phyloP scores from a whole-genome alignment of 2,329 filamentous ascomycete genomes.

The Penicillium freii region DNA sequence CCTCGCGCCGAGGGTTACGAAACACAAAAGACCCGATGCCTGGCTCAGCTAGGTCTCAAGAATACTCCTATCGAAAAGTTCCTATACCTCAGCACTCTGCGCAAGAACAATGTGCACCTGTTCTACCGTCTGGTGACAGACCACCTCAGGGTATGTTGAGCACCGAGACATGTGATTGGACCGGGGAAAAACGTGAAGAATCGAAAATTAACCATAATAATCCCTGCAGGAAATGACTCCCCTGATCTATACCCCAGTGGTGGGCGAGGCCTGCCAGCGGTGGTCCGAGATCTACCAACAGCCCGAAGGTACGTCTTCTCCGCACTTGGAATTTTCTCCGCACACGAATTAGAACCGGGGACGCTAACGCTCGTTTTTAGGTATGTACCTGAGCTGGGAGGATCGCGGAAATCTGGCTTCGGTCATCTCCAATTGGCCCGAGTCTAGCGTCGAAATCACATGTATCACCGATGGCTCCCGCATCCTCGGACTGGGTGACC shows the following conservation, averaged over 20 bases:
- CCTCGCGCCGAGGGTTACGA: slow-evolving; percentile 51
- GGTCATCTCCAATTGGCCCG: slow-evolving; percentile 91
- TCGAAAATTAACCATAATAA: slow-evolving; percentile 15
- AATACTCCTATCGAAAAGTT: slow-evolving; percentile 50
- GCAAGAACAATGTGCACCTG: slow-evolving; percentile 53
- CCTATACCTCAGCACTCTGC: slow-evolving; percentile 50
- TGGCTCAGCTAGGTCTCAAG: slow-evolving; percentile 50
- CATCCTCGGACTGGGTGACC: slow-evolving; percentile 85
- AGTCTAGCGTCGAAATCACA: slow-evolving; percentile 86
- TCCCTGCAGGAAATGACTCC: slow-evolving; percentile 46
- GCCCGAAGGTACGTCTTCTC: slow-evolving; percentile 65
- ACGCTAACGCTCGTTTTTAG: slow-evolving; percentile 34
- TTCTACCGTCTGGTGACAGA: slow-evolving; percentile 52
- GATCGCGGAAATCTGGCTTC: slow-evolving; percentile 86
- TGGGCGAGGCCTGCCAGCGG: slow-evolving; percentile 93
- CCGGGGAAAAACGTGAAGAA: not conserved
- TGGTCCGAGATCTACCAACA: slow-evolving; percentile 96
- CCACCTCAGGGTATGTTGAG: slow-evolving; percentile 43
- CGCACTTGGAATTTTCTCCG: slow-evolving; percentile 2
- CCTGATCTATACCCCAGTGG: slow-evolving; percentile 52
- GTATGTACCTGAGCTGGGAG: slow-evolving; percentile 91
- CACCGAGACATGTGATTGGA: slow-evolving; percentile 8
- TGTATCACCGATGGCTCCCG: slow-evolving; percentile 95
- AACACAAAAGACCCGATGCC: slow-evolving; percentile 49
- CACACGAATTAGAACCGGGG: slow-evolving; percentile 25